Conservation (phyloP, 305 asterid genomes). For the Striga hermonthica region DNA sequence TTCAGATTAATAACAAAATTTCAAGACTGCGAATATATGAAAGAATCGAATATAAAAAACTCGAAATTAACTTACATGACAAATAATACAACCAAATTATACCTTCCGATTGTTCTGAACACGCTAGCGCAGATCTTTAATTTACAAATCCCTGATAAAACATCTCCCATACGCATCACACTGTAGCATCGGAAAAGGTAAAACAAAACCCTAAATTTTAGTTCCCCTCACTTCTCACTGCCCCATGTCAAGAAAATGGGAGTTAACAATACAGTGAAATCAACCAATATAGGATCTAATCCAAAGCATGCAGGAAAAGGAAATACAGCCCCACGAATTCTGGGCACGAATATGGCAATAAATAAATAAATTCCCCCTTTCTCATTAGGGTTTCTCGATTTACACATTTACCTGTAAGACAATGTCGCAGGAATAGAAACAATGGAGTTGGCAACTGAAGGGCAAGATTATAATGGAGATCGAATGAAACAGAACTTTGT, state of each 20-base stretch:
- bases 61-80: conserved; percentile 8
- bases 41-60: neutral
- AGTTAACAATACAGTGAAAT: conserved; percentile 27
- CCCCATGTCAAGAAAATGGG: conserved; percentile 26
- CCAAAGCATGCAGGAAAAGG: conserved; percentile 38
- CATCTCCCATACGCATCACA: conserved; percentile 65
- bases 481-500: conserved; percentile 33
- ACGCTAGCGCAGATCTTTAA: conserved; percentile 38
- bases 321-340: conserved; percentile 27
- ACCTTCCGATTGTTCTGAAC: conserved; percentile 44
- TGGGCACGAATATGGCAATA: conserved; percentile 29
- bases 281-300: conserved; percentile 41
- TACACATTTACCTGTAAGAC: conserved; percentile 36
- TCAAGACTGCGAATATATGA: conserved; percentile 23
- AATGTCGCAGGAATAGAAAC: conserved; percentile 29
- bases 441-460: conserved; percentile 35
- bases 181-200: conserved; percentile 51
- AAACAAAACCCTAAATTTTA: conserved; percentile 36
- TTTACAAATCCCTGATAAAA: conserved; percentile 50
- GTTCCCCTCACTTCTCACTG: conserved; percentile 33
- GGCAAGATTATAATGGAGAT: conserved; percentile 37
- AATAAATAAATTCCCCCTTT: conserved; percentile 19
- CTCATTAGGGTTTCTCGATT: conserved; percentile 29
- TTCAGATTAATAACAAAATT: conserved; percentile 12
- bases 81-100: conserved; percentile 25